These are phyloP conservation scores for Aspergillus quadrilineatus DNA, from an alignment of 2,329 filamentous ascomycete genomes.

Conservation along the genomic window DNA sequence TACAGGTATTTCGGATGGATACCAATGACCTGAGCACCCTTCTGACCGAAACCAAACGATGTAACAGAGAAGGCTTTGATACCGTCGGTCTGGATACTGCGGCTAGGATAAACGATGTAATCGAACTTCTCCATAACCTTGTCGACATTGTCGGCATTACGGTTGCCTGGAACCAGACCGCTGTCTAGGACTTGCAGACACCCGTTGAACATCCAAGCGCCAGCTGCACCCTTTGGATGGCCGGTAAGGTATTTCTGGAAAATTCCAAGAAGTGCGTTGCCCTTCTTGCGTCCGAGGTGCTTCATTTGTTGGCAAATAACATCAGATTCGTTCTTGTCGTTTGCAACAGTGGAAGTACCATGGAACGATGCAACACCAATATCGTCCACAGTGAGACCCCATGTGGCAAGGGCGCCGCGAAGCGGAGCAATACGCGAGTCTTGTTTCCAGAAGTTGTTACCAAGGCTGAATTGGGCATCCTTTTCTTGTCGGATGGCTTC, in stretches of 20 bases:
- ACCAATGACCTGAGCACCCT: conserved; percentile 95
- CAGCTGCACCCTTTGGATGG: conserved; percentile 97
- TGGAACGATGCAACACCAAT: conserved; percentile 96
- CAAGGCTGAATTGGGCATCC: conserved; percentile 86
- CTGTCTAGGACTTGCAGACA: conserved; percentile 92
- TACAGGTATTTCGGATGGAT: conserved; percentile 96
- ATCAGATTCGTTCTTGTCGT: conserved; percentile 99
- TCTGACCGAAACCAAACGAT: conserved; percentile 98
- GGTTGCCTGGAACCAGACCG: conserved; percentile 92
- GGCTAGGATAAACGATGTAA: conserved; percentile 94
- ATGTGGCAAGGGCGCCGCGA: conserved; percentile 91
- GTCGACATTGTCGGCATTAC: conserved; percentile 97
- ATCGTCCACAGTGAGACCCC: conserved; percentile 97
- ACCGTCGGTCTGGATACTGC: conserved; percentile 93
- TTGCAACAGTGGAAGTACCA: conserved; percentile 95
- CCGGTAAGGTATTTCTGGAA: conserved; percentile 99
- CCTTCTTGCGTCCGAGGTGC: conserved; percentile 92
- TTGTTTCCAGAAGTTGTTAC: conserved; percentile 99
- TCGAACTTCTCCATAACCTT: conserved; percentile 96
- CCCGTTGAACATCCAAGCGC: conserved; percentile 99
- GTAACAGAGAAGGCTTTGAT: conserved; percentile 99
- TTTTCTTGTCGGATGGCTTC: conserved; percentile 89
- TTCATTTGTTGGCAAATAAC: conserved; percentile 95
- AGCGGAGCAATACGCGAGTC: conserved; percentile 91
- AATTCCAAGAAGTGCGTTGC: conserved; percentile 91